Conservation (phyloP, 2,329 filamentous ascomycete genomes). For the Fusarium graminum region DNA sequence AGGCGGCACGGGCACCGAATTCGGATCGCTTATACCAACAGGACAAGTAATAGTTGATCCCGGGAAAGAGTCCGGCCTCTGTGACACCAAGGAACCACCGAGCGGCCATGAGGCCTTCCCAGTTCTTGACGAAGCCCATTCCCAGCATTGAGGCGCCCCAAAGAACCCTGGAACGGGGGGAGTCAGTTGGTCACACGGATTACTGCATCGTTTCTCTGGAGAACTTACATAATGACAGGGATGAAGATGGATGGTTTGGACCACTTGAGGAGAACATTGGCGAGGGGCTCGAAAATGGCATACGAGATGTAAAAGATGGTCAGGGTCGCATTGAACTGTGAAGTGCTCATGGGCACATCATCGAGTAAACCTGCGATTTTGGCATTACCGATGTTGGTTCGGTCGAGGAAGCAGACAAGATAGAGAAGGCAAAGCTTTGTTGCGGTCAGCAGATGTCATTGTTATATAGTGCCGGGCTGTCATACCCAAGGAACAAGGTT, state of each 20-base stretch:
- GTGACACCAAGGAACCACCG: conserved; percentile 79
- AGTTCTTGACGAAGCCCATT: conserved; percentile 75
- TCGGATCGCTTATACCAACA: conserved; percentile 88
- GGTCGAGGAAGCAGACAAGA: conserved; percentile 78
- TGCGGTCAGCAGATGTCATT: conserved; percentile 2
- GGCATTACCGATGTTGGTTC: conserved; percentile 82
- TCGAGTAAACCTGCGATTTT: conserved; percentile 67
- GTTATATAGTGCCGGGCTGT: neutral
- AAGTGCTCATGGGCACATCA: conserved; percentile 72
- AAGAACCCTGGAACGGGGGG: conserved; percentile 58
- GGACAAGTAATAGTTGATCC: conserved; percentile 83
- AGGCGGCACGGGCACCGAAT: conserved; percentile 82
- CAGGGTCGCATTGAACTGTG: conserved; percentile 79
- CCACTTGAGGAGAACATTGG: conserved; percentile 84
- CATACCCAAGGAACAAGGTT: conserved; percentile 71
- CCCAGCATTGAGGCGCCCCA: conserved; percentile 79
- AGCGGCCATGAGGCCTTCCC: conserved; percentile 74
- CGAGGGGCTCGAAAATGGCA: conserved; percentile 80
- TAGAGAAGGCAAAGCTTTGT: conserved; percentile 75
- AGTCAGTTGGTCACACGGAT: conserved; percentile 40
- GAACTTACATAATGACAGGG: conserved; percentile 79
- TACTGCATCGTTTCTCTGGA: neutral
- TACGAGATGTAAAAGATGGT: conserved; percentile 93
- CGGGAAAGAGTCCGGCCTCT: conserved; percentile 82
- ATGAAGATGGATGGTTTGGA: conserved; percentile 83